These are phyloP conservation scores for Ceratobasidium sp. DNA, from an alignment of 1,284 basidiomycete genomes.

Conservation along the genomic window DNA sequence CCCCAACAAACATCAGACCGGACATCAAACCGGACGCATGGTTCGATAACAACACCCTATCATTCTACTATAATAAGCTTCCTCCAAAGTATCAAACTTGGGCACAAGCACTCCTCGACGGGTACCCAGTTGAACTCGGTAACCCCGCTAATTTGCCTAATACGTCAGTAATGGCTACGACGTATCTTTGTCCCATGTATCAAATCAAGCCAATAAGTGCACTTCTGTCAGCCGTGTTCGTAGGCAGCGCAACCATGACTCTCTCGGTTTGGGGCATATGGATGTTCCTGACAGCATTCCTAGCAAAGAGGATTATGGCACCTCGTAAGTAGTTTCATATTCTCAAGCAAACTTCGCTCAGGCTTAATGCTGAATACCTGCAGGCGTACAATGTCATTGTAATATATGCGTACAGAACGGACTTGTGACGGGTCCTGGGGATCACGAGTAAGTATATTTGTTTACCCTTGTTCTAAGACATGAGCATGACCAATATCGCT, in stretches of 20 bases:
- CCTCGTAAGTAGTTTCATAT: conserved; percentile 22
- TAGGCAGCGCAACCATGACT: conserved; percentile 31
- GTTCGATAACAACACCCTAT: neutral
- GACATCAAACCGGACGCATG: too few relatives aligned
- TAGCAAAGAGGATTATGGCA: conserved; percentile 13
- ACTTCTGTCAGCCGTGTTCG: conserved; percentile 23
- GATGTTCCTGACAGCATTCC: conserved; percentile 17
- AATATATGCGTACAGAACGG: too few relatives aligned
- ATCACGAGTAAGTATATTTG: too few relatives aligned
- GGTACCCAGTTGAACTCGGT: neutral
- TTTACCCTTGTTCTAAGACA: too few relatives aligned
- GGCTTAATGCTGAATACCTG: neutral
- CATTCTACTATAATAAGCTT: conserved; percentile 19
- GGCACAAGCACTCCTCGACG: conserved; percentile 29
- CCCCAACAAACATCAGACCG: neutral
- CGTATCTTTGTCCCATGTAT: conserved; percentile 35
- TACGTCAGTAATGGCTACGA: neutral
- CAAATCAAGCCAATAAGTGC: conserved; percentile 15
- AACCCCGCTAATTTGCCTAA: neutral
- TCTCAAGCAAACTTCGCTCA: neutral
- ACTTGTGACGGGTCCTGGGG: too few relatives aligned
- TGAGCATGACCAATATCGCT: too few relatives aligned
- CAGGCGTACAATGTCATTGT: conserved; percentile 1
- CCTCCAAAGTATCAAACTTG: conserved; percentile 25
- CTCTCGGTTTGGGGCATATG: conserved; percentile 36